These are phyloP conservation scores for Sanghuangporus baumii DNA, from an alignment of 1,284 basidiomycete genomes.

Conservation along the genomic window DNA sequence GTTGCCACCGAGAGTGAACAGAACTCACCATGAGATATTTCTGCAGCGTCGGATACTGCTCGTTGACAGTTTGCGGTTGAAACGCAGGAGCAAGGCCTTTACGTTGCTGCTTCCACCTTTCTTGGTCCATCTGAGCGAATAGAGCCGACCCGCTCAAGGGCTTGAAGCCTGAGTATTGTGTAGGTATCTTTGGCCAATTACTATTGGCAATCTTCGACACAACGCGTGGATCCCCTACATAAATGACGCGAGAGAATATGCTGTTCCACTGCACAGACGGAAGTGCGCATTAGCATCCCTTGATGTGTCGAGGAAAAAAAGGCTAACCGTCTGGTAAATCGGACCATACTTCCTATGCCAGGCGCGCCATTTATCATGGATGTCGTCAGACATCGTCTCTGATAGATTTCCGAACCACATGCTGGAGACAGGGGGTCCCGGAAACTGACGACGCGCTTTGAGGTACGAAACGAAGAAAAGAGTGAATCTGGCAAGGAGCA, in stretches of 20 bases:
- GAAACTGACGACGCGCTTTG: no score
- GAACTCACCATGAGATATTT: neutral
- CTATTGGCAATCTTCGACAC: neutral
- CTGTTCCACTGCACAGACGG: neutral
- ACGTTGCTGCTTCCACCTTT: neutral
- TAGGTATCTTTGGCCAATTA: neutral
- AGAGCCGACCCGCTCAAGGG: neutral
- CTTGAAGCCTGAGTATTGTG: neutral
- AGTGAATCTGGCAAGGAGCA: no score
- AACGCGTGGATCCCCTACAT: neutral
- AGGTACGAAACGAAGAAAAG: no score
- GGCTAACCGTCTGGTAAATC: no score
- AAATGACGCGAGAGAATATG: neutral
- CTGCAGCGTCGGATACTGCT: neutral
- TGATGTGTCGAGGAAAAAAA: slow-evolving; percentile 34
- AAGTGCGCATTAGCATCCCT: neutral
- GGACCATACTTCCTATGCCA: no score
- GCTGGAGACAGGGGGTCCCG: no score
- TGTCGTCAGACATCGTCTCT: no score
- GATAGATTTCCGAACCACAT: no score
- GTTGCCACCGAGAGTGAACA: neutral
- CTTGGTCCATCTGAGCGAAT: neutral
- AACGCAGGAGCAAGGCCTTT: neutral
- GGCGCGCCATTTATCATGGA: no score
- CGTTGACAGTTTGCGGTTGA: neutral